Base-by-base conservation (phyloP, 768 basidiomycete species). In the Tubosaeta sp. region DNA sequence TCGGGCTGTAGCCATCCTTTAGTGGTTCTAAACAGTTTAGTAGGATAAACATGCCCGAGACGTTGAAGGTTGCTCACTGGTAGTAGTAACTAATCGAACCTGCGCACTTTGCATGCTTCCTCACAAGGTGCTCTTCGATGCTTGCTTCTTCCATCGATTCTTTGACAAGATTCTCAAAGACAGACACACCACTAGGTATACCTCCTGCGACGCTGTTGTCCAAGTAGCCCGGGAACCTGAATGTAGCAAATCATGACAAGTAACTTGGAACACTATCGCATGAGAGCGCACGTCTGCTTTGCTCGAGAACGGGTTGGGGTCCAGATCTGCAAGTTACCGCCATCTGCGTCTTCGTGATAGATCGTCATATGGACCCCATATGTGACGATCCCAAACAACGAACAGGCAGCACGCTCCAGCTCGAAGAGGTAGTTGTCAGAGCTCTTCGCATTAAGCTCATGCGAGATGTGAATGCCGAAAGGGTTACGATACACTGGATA, bases 141-240 rank as follows among this genome's bases (percentile, higher is more conserved):
- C 86, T 91, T 2, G 94, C 95, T 67, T 99, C 95, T 63, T 98
- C 95, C 76, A 82, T 85, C 48, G 90, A 87, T 67, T 97, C 95
- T 64, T 95, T 96, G 32, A 94, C 77, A 39, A 97, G 71, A 2
- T 83, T 78, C 43, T 93, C 86, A 43, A 89, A 80, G 4, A 80
- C 69, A 0, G 77, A 63, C 71, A 86, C 83, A 1, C 93, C 90
- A 18, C 85, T 82, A 0, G 92, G 83, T 29, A 95, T 94, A 3
- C 95, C 95, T 0, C 95, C 95, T 3, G 94, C 94, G 38, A 90
- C 89, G 31, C 81, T 85, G 67, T 98, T 97, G 62, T 98, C 95
- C 16, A 96, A 76, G 58, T 77, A 82, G 2, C 90, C 86, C 6
- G 94, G 92, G 79, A 84, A 96, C 29, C 87, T 87, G 56, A 44